Evolutionary conservation across 2,329 filamentous ascomycete species (phyloP).

Genomic region (Fusarium sp.): DNA sequence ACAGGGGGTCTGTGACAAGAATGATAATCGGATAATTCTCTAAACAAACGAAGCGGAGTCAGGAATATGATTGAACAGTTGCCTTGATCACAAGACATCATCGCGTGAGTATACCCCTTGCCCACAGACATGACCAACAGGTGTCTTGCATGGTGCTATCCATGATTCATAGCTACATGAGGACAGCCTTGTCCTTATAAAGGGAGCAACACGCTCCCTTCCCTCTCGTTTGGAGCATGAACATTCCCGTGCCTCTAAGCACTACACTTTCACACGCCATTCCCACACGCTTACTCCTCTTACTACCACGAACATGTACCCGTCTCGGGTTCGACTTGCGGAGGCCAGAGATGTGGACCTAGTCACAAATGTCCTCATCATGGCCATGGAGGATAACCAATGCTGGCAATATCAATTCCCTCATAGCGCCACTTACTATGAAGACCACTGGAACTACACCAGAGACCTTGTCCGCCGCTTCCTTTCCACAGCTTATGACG

Average conservation of each 20-base stretch:
- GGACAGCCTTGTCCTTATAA: neutral
- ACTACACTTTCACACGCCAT: neutral
- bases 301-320: neutral
- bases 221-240: neutral
- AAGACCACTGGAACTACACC: neutral
- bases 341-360: neutral
- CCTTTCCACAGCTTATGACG: neutral
- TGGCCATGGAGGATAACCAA: neutral
- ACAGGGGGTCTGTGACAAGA: no score
- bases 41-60: neutral
- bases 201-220: no score
- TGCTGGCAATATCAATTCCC: neutral
- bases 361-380: neutral
- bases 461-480: neutral
- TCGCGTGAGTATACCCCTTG: neutral
- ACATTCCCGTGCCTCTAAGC: neutral
- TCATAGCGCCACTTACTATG: neutral
- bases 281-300: neutral
- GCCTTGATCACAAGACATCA: neutral
- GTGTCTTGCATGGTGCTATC: neutral
- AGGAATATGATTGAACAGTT: neutral
- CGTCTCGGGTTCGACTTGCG: neutral
- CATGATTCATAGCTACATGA: neutral
- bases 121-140: neutral
- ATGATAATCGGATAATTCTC: neutral